Evolutionary conservation across 2,329 filamentous ascomycete genomes (phyloP), one percentile per base, ranked within the genome.

Genomic region (Neophaeococcomyces mojaviensis): DNA sequence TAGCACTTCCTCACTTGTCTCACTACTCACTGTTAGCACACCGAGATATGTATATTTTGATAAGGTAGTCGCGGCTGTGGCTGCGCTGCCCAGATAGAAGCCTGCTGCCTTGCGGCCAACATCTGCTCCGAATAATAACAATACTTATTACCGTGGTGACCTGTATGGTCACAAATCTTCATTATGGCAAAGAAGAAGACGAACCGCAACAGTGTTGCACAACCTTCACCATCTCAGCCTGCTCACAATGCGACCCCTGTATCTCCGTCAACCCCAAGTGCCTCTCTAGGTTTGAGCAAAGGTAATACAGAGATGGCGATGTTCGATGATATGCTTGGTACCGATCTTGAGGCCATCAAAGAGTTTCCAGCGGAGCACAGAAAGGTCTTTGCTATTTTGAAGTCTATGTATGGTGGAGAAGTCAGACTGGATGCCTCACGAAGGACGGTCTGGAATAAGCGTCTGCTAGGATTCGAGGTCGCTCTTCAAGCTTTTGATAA

Each of bases 401-500:
- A 44, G 24, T 33, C 41, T 12, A 36, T 44, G 13, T 44, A 44
- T 19, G 41, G 32, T 22, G 24, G 20, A 36, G 16, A 35, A 33
- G 16, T 37, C n/a, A 44, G 41, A n/a, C 19, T 44, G 10, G 22
- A 30, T 26, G 32, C 22, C 16, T 12, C 32, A n/a, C 22, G 37
- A 26, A 44, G 37, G 28, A 44, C 41, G 3, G 41, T 44, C 15
- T 44, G 41, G 41, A 33, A 32, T 15, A 36, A 36, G 20, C 41
- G 20, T 13, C 16, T 35, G 10, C 32, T 44, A 8, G 41, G 4
- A 18, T 44, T 44, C 28, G 33, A 36, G 13, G 20, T 44, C 18
- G 32, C 41, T 22, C n/a, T 44, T 8, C 18, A 7, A n/a, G 41
- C 53, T 6, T 44, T 52, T 28, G 48, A 52, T 40, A 44, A 54